phyloP scores from a whole-genome alignment of 768 basidiomycete genomes.

The Phanerochaete carnosa region DNA sequence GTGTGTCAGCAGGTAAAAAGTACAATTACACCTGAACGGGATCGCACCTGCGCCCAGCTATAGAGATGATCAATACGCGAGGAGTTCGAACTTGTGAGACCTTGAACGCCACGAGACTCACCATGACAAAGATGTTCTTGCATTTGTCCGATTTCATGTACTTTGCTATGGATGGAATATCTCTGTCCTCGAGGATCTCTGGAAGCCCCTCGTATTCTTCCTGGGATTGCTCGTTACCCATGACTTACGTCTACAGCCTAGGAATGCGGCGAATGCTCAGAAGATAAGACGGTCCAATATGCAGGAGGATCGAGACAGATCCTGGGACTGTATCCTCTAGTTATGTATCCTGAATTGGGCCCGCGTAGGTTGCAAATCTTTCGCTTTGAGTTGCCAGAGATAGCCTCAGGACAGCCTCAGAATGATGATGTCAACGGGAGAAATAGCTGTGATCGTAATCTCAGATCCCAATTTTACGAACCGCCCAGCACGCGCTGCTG shows the following conservation, averaged over 20 bases:
- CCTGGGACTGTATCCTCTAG: neutral
- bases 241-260: neutral
- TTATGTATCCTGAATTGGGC: neutral
- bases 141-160: conserved; percentile 70
- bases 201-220: conserved; percentile 18
- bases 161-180: conserved; percentile 49
- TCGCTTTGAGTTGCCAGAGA: neutral
- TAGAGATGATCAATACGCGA: neutral
- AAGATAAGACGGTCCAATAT: neutral
- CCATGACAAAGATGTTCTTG: conserved; percentile 73
- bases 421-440: neutral
- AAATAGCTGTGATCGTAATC: neutral
- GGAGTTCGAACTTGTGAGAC: neutral
- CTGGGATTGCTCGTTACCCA: conserved; percentile 14
- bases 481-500: neutral
- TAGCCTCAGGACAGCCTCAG: neutral
- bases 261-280: neutral
- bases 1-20: neutral
- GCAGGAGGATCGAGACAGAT: too few relatives aligned
- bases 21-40: neutral
- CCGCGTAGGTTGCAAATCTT: neutral
- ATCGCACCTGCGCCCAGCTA: conserved; percentile 68
- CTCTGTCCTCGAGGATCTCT: conserved; percentile 30
- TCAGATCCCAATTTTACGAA: neutral
- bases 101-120: conserved; percentile 27